Conservation (phyloP, 1,284 basidiomycete species). For the Melampsora americana region DNA sequence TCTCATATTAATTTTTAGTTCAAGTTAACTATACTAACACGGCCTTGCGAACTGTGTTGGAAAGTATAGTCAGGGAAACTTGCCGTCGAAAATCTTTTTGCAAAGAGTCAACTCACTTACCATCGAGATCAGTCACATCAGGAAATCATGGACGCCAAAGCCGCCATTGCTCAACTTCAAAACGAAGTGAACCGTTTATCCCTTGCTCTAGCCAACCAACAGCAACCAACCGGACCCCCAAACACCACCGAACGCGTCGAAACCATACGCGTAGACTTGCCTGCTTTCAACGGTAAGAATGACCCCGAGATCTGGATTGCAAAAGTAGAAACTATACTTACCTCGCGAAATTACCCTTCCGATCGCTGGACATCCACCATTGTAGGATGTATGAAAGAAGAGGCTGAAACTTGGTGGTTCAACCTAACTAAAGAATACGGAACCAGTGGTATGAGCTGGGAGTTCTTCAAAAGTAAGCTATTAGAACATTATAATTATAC, state of each 20-base stretch:
- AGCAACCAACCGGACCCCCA: neutral
- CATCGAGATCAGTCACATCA: neutral
- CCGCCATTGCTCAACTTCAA: neutral
- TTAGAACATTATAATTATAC: constrained; percentile 5
- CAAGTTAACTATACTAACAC: neutral
- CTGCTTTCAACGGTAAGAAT: neutral
- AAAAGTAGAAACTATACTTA: neutral
- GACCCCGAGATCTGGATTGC: constrained; percentile 4
- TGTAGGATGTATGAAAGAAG: neutral
- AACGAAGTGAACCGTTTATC: neutral
- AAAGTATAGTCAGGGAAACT: too few species aligned
- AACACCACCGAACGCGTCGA: neutral
- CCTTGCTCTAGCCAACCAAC: neutral
- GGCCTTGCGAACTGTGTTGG: neutral
- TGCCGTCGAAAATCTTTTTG: neutral
- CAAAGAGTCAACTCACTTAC: neutral
- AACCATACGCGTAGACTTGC: neutral
- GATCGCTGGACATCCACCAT: neutral
- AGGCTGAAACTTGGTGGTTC: constrained; percentile 14
- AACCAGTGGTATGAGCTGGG: neutral
- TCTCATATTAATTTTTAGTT: neutral
- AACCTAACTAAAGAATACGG: constrained; percentile 6
- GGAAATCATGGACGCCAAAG: neutral
- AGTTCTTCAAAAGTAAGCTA: neutral
- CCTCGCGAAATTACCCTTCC: neutral